Base-by-base conservation (phyloP, 176 grass and related monocot species). In the Ensete ventricosum region DNA sequence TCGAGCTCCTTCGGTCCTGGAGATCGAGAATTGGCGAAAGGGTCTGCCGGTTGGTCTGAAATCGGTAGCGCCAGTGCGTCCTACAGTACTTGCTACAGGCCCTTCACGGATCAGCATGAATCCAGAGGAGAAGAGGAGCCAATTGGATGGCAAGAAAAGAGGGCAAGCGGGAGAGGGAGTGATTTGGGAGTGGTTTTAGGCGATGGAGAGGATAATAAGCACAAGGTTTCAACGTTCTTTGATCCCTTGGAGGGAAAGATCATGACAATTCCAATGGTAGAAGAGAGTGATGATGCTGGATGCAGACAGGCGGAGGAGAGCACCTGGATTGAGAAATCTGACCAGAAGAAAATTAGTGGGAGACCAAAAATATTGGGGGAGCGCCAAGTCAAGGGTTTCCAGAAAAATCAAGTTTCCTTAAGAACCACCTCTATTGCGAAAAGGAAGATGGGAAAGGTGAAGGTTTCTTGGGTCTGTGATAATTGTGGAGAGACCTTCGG, bases 231-330 rank as follows among this genome's bases (percentile, higher is more conserved):
- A 62, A 60, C 81, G 11, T 85, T 83, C 20, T 93, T 58, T 67
- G 93, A 97, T 74, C 85, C 93, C 19, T 60, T 85, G 57, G 68
- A 71, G 17, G 87, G 80, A 74, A 81, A 84, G 59, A 71, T 93
- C 66, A 79, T 88, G 64, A 80, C 60, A 58, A 67, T 55, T 25
- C 60, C 69, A 2, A 52, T 48, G 23, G 8, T 27, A 77, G 52
- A 13, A 27, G 19, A 67, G 60, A 60, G 48, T 14, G 48, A 54
- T 0, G 55, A 72, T 1, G 16, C 1, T 0, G 23, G 26, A 14
- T 25, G 8, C 11, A 11, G 6, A 29, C 2, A 12, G 11, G 23
- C 51, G 0, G 63, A 53, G 60, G 25, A 55, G 50, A 71, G 3
- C 27, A 54, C 11, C 29, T 50, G 21, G 50, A 51, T 52, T 8